Evolutionary conservation across 306 rosid genomes (phyloP), one percentile per base, ranked within the genome.

Genomic region (Canavalia ensiformis): DNA sequence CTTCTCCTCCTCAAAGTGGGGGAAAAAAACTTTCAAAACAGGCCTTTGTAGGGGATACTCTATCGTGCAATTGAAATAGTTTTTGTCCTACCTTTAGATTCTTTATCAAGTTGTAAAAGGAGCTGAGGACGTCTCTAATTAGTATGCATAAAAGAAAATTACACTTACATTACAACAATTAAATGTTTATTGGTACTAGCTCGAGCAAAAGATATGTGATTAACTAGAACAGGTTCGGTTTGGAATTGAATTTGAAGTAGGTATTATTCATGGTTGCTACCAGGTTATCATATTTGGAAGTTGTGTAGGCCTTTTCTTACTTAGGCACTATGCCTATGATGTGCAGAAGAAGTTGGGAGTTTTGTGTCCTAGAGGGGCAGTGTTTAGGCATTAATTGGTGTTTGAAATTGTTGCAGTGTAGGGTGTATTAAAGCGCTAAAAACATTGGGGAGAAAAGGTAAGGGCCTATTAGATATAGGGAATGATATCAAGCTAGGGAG

Each of bases 401-500:
- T 69, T 86, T 81, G 89, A 85, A 87, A 84, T 65, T 57, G 72
- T 54, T 55, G 45, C 9, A 82, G 66, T 60, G 49, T 79, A 65
- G 62, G 64, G 50, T 73, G 56, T 31, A 60, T 76, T 84, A 68
- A 81, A 85, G 30, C 71, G 79, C 68, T 81, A 88, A 80, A 72
- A 84, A 66, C 84, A 76, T 65, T 49, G 63, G 67, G 76, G 57
- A 82, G 71, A 81, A 81, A 84, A 78, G 50, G 84, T 60, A 39
- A 82, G 78, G 72, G 79, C 29, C 90, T 85, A 84, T 46, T 64
- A 25, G 73, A 54, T 31, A 60, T 88, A 90, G 97, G 91, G 91
- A 90, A 92, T 92, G 80, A 90, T 90, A 86, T 90, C 86, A 88
- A 88, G 64, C 84, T 84, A 82, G 74, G 82, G 73, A 85, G 77